Percentiles rank a stretch among this genome's conserved stretches.
Conservation (phyloP, 176 grass and related monocot species). For the Bothriochloa decipiens region DNA sequence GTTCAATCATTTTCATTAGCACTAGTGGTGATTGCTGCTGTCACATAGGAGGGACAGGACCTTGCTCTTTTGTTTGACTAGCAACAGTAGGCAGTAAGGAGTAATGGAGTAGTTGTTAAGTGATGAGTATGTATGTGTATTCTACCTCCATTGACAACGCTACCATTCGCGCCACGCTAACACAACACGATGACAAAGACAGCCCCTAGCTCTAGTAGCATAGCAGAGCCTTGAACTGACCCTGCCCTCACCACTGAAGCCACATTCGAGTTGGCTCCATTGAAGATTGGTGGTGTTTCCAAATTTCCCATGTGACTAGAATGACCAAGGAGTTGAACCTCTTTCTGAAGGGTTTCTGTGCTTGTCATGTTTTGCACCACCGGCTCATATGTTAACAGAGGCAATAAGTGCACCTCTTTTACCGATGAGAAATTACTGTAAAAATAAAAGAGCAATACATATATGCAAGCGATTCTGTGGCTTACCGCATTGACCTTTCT, state of each 20-base stretch:
- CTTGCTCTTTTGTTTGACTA: neutral
- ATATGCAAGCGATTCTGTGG: slow-evolving; percentile 12
- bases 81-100: neutral
- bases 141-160: neutral
- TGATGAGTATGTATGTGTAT: neutral
- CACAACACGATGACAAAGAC: neutral
- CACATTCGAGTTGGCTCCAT: neutral
- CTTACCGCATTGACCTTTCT: slow-evolving; percentile 93
- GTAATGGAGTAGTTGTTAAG: neutral
- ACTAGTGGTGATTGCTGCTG: neutral
- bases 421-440: slow-evolving; percentile 12
- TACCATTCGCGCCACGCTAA: neutral
- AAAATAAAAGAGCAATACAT: neutral
- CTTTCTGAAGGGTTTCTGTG: neutral
- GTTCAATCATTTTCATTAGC: neutral
- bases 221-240: neutral
- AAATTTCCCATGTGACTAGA: neutral
- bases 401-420: neutral
- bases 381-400: slow-evolving; percentile 32
- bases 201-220: neutral
- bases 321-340: neutral
- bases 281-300: neutral
- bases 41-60: neutral
- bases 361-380: neutral
- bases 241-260: neutral